These are phyloP conservation scores for Inonotus obliquus DNA, from an alignment of 1,284 basidiomycete species.

Conservation along the genomic window DNA sequence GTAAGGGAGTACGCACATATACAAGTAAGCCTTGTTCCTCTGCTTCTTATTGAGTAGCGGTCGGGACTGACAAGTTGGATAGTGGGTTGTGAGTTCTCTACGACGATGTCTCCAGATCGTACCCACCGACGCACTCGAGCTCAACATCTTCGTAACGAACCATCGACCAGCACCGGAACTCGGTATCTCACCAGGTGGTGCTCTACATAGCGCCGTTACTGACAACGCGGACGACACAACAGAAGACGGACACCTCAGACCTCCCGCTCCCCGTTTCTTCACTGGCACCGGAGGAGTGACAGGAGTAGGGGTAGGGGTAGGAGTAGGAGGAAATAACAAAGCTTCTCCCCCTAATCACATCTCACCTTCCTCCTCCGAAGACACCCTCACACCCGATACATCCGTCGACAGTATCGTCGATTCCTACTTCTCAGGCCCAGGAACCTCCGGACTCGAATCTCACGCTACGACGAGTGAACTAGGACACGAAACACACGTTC, in stretches of 20 bases:
- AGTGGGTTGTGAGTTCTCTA: slow-evolving; percentile 75
- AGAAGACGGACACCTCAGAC: slow-evolving; percentile 9
- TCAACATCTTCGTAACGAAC: slow-evolving; percentile 82
- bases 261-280: slow-evolving; percentile 12
- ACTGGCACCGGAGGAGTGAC: background rate
- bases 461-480: slow-evolving; percentile 34
- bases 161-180: slow-evolving; percentile 26
- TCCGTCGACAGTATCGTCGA: slow-evolving; percentile 33
- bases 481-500: slow-evolving; percentile 48
- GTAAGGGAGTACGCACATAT: slow-evolving; percentile 54
- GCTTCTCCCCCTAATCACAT: background rate
- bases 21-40: slow-evolving; percentile 43
- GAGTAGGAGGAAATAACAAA: too few relatives aligned
- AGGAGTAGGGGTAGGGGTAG: background rate
- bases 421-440: slow-evolving; percentile 38
- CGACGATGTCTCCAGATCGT: slow-evolving; percentile 66
- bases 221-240: slow-evolving; percentile 11
- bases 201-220: slow-evolving; percentile 1
- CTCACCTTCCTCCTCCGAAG: slow-evolving; percentile 5
- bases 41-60: slow-evolving; percentile 54
- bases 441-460: slow-evolving; percentile 23
- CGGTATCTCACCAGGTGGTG: slow-evolving; percentile 14
- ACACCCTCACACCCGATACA: slow-evolving; percentile 20
- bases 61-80: slow-evolving; percentile 31
- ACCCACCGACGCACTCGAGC: slow-evolving; percentile 51